phyloP scores from a whole-genome alignment of 2,329 filamentous ascomycete species.

The Trichoderma gracile region DNA sequence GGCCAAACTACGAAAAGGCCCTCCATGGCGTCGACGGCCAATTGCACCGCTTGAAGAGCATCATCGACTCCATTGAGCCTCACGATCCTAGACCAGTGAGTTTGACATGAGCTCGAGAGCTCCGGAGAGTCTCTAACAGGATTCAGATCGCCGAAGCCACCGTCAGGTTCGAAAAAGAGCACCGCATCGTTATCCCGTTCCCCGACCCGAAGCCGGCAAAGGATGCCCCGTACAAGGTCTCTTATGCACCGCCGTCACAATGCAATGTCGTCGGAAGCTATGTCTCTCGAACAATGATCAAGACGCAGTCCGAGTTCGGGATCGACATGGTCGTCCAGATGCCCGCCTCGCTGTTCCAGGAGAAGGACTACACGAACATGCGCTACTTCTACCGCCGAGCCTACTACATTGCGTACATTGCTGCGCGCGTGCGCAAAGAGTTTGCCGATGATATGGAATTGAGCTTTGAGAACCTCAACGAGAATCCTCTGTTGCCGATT shows the following conservation, averaged over 20 bases:
- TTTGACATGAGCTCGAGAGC: constrained; percentile 19
- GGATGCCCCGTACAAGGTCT: constrained; percentile 78
- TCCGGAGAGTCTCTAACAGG: constrained; percentile 1
- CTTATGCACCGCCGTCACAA: constrained; percentile 71
- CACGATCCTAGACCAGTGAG: constrained; percentile 55
- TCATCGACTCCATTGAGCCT: constrained; percentile 52
- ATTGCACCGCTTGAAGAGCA: constrained; percentile 53
- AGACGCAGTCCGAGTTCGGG: constrained; percentile 57
- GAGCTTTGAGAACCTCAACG: constrained; percentile 66
- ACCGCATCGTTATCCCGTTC: constrained; percentile 76
- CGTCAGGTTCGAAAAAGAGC: constrained; percentile 64
- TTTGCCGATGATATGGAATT: constrained; percentile 57
- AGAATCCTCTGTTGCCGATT: constrained; percentile 75
- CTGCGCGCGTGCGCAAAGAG: constrained; percentile 65
- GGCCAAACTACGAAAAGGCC: constrained; percentile 52
- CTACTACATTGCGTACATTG: constrained; percentile 84
- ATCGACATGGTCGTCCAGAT: constrained; percentile 88
- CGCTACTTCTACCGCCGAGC: constrained; percentile 94
- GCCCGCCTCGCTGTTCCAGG: constrained; percentile 77
- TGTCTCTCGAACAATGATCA: constrained; percentile 71
- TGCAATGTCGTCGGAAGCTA: constrained; percentile 92
- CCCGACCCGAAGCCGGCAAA: constrained; percentile 75
- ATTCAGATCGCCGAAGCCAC: constrained; percentile 66
- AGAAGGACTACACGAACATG: constrained; percentile 91
- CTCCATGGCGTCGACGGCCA: constrained; percentile 52